phyloP scores from a whole-genome alignment of 192 early-diverging fungal genomes.

The Coemansia sp. region DNA sequence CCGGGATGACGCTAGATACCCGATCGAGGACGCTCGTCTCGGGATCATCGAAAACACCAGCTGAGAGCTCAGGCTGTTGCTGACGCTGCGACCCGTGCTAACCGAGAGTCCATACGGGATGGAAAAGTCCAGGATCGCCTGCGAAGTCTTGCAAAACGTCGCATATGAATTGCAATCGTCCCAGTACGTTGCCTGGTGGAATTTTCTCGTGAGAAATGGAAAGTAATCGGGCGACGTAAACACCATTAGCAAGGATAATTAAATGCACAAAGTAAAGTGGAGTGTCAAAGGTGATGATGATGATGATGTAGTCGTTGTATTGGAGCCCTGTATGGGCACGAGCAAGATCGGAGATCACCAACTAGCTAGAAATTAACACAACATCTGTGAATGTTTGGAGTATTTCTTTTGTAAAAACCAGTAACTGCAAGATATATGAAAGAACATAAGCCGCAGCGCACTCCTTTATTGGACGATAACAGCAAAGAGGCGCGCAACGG shows the following conservation, averaged over 20 bases:
- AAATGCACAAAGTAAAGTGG: not conserved
- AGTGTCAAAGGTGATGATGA: not conserved
- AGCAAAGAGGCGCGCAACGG: not conserved
- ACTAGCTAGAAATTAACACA: not conserved
- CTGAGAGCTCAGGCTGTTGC: conserved; percentile 76
- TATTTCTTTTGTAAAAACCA: not conserved
- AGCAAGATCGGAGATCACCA: not conserved
- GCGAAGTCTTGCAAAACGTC: conserved; percentile 69
- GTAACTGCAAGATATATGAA: conserved; percentile 8
- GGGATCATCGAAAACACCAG: conserved; percentile 61
- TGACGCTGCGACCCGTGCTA: conserved; percentile 45
- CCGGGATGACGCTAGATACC: conserved; percentile 79
- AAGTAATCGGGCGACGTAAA: conserved; percentile 67
- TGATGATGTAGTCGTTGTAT: not conserved
- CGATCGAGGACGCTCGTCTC: conserved; percentile 70
- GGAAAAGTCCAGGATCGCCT: conserved; percentile 79
- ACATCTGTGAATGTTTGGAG: not conserved
- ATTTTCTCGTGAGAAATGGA: conserved; percentile 76
- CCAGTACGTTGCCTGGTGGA: conserved; percentile 75
- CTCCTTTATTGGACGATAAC: not conserved
- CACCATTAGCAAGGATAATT: conserved; percentile 17
- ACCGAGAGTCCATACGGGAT: conserved; percentile 73
- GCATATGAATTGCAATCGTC: conserved; percentile 82
- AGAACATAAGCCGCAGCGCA: conserved; percentile 2
- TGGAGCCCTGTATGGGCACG: not conserved